Percentiles rank a stretch among this genome's conserved stretches.
Evolutionary conservation across 768 basidiomycete genomes (phyloP).

Genomic region (Chlorophyllum brunneum): DNA sequence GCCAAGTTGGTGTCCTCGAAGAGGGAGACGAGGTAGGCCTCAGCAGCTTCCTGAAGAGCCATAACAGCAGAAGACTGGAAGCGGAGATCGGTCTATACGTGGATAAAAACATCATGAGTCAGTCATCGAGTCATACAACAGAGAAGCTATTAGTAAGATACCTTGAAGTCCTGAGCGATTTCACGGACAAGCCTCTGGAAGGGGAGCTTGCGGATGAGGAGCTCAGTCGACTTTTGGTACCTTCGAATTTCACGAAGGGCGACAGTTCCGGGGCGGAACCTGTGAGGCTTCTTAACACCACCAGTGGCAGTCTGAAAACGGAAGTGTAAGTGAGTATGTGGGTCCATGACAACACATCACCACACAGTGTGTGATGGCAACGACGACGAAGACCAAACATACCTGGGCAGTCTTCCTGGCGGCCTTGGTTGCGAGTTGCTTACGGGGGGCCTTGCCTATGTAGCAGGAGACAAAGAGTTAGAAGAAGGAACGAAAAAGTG

Average conservation of each 20-base stretch:
- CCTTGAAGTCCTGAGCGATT: slow-evolving; percentile 97
- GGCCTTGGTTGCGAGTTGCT: slow-evolving; percentile 94
- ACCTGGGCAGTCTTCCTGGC: slow-evolving; percentile 86
- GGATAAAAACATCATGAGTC: slow-evolving; percentile 13
- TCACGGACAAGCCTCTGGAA: slow-evolving; percentile 98
- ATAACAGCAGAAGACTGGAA: slow-evolving; percentile 96
- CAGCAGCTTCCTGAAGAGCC: slow-evolving; percentile 91
- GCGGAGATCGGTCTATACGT: slow-evolving; percentile 83
- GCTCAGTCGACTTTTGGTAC: slow-evolving; percentile 98
- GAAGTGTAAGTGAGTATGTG: slow-evolving; percentile 2
- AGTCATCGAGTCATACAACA: slow-evolving; percentile 2
- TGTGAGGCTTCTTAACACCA: slow-evolving; percentile 99
- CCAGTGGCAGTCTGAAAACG: slow-evolving; percentile 68
- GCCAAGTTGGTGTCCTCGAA: slow-evolving; percentile 92
- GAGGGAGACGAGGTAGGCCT: slow-evolving; percentile 83
- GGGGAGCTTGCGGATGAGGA: slow-evolving; percentile 98
- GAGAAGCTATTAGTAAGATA: slow-evolving; percentile 23
- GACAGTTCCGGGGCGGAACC: slow-evolving; percentile 97
- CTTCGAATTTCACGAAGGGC: slow-evolving; percentile 98
- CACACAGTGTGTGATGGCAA: slow-evolving; percentile 20
- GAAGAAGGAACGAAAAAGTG: slow-evolving; percentile 22
- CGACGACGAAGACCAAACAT: slow-evolving; percentile 25
- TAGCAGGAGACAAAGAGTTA: slow-evolving; percentile 7
- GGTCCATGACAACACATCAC: slow-evolving; percentile 14
- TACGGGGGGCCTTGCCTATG: slow-evolving; percentile 91